Percentiles rank a stretch among this genome's conserved stretches.
Conservation (phyloP, 805 yeast genomes). For the Debaryomyces hansenii region DNA sequence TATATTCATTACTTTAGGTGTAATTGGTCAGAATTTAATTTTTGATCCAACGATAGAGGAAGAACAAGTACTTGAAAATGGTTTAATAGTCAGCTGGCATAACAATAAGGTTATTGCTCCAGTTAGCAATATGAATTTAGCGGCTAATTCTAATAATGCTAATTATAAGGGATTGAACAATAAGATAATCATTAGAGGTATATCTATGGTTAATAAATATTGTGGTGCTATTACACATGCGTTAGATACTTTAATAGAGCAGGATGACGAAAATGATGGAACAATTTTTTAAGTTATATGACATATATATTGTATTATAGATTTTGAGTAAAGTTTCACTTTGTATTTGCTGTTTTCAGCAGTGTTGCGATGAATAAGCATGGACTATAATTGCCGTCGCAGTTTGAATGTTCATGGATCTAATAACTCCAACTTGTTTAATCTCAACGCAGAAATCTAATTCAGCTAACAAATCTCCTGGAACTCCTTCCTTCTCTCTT, state of each 20-base stretch:
- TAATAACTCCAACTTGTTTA: constrained; percentile 85
- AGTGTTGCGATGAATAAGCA: constrained; percentile 76
- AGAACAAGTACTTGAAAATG: constrained; percentile 84
- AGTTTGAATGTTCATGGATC: constrained; percentile 96
- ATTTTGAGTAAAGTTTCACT: constrained; percentile 4
- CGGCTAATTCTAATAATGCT: constrained; percentile 44
- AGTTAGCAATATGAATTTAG: constrained; percentile 64
- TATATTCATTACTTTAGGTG: constrained; percentile 70
- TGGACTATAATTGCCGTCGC: constrained; percentile 94
- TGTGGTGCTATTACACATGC: constrained; percentile 66
- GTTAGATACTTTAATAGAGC: constrained; percentile 47
- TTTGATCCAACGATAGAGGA: constrained; percentile 90
- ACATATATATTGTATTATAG: constrained; percentile 2
- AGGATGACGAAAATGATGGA: constrained; percentile 35
- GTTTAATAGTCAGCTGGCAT: constrained; percentile 71
- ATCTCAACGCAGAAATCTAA: constrained; percentile 87
- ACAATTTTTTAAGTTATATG: constrained; percentile 18
- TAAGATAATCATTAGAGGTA: constrained; percentile 48
- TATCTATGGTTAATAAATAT: constrained; percentile 56
- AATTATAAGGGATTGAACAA: constrained; percentile 58
- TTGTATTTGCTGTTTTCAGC: constrained; percentile 28
- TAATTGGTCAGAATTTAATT: constrained; percentile 65
- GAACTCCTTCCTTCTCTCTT: constrained; percentile 87
- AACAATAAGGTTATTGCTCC: constrained; percentile 72
- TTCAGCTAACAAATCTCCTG: constrained; percentile 79